Evolutionary conservation across 2,329 filamentous ascomycete species (phyloP).

Genomic region (Sclerotinia glacialis): DNA sequence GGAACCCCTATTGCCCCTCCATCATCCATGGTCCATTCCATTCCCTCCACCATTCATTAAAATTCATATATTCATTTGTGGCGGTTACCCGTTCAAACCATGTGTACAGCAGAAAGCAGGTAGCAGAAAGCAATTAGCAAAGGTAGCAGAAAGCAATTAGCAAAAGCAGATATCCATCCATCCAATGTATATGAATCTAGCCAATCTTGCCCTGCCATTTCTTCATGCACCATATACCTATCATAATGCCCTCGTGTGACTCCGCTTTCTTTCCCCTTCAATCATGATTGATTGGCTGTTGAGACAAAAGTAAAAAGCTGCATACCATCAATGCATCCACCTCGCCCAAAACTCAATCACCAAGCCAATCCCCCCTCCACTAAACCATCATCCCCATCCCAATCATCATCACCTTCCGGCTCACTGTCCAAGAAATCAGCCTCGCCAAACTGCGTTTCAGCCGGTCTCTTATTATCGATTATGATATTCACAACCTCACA

Average conservation of each 20-base stretch:
- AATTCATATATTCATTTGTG: too few species aligned
- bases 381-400: conserved; percentile 41
- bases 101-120: too few species aligned
- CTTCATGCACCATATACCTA: background rate
- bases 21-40: background rate
- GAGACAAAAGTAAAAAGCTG: background rate
- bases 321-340: conserved; percentile 1
- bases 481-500: conserved; percentile 68
- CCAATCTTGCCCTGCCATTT: background rate
- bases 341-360: background rate
- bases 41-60: background rate
- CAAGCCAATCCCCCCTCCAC: conserved; percentile 13
- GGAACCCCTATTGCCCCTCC: background rate
- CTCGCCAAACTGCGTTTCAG: conserved; percentile 66
- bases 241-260: background rate
- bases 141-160: background rate
- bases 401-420: conserved; percentile 53
- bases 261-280: background rate
- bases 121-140: background rate
- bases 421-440: conserved; percentile 65
- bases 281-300: background rate
- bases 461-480: conserved; percentile 73
- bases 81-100: too few species aligned
- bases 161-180: background rate
- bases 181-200: conserved; percentile 2